A percentile compares a stretch with the other conserved stretches of the same genome.
Conservation (phyloP, 2,329 filamentous ascomycete genomes). For the Tolypocladium paradoxum region DNA sequence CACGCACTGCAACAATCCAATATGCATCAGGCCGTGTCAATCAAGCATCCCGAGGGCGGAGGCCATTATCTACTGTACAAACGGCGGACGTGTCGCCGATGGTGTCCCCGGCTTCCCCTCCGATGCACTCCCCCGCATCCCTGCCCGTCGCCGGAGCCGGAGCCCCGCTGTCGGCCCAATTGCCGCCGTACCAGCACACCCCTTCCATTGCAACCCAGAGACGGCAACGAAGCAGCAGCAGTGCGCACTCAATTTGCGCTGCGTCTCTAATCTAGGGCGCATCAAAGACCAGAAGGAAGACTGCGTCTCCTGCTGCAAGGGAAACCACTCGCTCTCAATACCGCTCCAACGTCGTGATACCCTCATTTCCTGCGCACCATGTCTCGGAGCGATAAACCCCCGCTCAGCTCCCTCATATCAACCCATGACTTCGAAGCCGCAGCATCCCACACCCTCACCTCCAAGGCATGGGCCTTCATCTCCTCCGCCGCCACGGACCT, state of each 20-base stretch:
- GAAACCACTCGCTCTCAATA: neutral
- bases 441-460: constrained; percentile 41
- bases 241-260: neutral
- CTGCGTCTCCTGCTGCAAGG: too few species aligned
- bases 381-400: constrained; percentile 2
- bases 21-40: too few species aligned
- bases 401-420: constrained; percentile 13
- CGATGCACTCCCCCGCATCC: neutral
- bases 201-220: neutral
- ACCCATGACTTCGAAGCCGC: constrained; percentile 47
- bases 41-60: too few species aligned
- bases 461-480: constrained; percentile 61
- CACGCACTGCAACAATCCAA: too few species aligned
- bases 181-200: neutral
- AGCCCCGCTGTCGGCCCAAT: neutral
- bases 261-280: neutral
- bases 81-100: too few species aligned
- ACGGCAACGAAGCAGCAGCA: neutral
- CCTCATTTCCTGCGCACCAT: neutral
- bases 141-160: neutral
- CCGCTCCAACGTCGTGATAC: too few species aligned
- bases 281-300: neutral
- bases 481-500: constrained; percentile 54
- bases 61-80: too few species aligned
- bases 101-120: neutral